A percentile compares a stretch with the other conserved stretches of the same genome.
phyloP scores from a whole-genome alignment of 352 stramenopile species.

The Phytophthora parvispora region DNA sequence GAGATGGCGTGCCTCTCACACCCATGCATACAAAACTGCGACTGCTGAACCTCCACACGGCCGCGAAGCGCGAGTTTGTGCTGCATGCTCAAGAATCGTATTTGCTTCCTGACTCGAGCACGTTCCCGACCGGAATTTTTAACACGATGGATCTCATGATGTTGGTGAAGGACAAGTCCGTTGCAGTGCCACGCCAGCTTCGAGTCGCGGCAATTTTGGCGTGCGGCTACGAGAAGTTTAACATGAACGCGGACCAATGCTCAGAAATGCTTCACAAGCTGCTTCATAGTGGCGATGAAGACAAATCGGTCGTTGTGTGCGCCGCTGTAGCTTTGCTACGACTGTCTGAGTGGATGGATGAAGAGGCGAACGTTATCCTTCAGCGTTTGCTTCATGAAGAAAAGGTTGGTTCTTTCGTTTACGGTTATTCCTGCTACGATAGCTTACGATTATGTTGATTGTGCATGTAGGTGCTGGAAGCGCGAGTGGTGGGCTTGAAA shows the following conservation, averaged over 20 bases:
- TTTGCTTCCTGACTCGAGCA: conserved; percentile 58
- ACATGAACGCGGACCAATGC: conserved; percentile 67
- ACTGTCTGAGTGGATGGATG: conserved; percentile 89
- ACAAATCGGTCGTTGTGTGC: conserved; percentile 79
- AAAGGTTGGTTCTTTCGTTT: conserved; percentile 36
- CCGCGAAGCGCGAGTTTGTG: conserved; percentile 74
- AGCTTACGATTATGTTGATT: background rate
- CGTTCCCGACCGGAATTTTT: conserved; percentile 72
- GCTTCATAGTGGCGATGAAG: conserved; percentile 60
- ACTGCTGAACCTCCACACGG: conserved; percentile 77
- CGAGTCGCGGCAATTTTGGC: conserved; percentile 81
- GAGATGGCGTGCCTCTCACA: conserved; percentile 49
- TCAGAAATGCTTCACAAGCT: conserved; percentile 73
- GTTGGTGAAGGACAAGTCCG: conserved; percentile 79
- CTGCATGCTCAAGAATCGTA: conserved; percentile 74
- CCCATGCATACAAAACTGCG: conserved; percentile 82
- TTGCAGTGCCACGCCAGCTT: conserved; percentile 64
- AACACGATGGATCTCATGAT: conserved; percentile 90
- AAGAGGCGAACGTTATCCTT: conserved; percentile 84
- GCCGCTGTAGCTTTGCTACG: conserved; percentile 79
- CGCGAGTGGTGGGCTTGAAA: conserved; percentile 82
- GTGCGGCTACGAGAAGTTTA: conserved; percentile 81
- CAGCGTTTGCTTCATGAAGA: conserved; percentile 87
- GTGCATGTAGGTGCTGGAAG: conserved; percentile 55
- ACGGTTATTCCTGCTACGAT: background rate